These are phyloP conservation scores for Diophrys appendiculata DNA, from an alignment of 73 alveolate genomes.

Conservation along the genomic window DNA sequence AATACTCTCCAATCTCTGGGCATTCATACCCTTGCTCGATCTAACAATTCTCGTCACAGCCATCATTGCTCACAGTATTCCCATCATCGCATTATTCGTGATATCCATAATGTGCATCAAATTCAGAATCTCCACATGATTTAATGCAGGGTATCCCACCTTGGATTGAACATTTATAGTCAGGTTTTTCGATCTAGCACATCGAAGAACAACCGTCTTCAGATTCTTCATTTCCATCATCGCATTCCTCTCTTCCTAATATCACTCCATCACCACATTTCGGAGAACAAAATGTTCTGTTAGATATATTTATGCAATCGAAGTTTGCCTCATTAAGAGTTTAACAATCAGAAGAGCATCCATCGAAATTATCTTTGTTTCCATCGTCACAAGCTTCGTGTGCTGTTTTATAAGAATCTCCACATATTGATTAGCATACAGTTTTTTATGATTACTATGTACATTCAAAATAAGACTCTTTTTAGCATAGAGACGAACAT, in stretches of 20 bases:
- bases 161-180: background rate
- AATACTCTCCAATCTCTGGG: too few relatives aligned
- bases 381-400: slow-evolving; percentile 2
- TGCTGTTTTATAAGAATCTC: background rate
- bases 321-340: too few relatives aligned
- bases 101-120: background rate
- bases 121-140: background rate
- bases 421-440: too few relatives aligned
- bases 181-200: background rate
- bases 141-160: background rate
- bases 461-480: too few relatives aligned
- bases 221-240: background rate
- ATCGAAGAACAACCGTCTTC: slow-evolving; percentile 5
- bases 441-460: too few relatives aligned
- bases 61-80: too few relatives aligned
- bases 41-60: too few relatives aligned
- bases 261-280: background rate
- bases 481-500: too few relatives aligned
- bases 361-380: background rate
- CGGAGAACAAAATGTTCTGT: background rate
- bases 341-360: background rate
- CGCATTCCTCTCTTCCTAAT: background rate
- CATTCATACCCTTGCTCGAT: too few relatives aligned
- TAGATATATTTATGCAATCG: too few relatives aligned
- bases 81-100: background rate